Base-by-base conservation (phyloP, 202 grass and related monocot genomes). In the Musa balbisiana region DNA sequence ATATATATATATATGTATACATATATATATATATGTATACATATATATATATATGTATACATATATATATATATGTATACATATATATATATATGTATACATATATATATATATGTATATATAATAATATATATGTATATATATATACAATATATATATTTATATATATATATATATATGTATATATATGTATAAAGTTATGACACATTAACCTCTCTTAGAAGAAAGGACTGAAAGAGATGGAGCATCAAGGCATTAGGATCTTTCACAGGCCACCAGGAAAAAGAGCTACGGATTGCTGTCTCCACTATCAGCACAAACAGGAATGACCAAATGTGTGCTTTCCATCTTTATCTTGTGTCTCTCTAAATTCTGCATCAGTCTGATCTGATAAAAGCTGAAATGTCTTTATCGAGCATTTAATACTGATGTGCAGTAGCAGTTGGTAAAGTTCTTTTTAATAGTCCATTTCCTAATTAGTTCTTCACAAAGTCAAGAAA, bases 381-480 rank as follows among this genome's bases (percentile, higher is more conserved):
- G 19, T 60, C 17, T 60, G 12, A 43, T 5, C 14, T 67, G 26
- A 67, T 3, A 43, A 67, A 67, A 67, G 65, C 49, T 15, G 65
- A 43, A 26, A 68, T 49, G 15, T 17, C 15, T 4, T 33, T 9
- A 14, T 49, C 65, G 14, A 49, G 65, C 65, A 15, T 68, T 20
- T 9, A 0, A 11, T 51, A 20, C 3, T 22, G 9, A 33, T 12
- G 0, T 8, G 33, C 33, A 43, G 5, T 6, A 43, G 33, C 33
- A 69, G 14, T 19, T n/a, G 50, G 67, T 51, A 10, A 14, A 12
- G 33, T 26, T 49, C 65, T 68, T 49, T 43, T 33, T 33, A 29
- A 68, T n/a, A 15, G 65, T 49, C 65, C 65, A 68, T 68, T 49
- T 68, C 65, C 65, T 68, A 13, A 68, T 49, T 27, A 49, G 16